A percentile compares a stretch with the other conserved stretches of the same genome.
Conservation (phyloP, 495 filamentous ascomycete genomes). For the Cercophora samala region DNA sequence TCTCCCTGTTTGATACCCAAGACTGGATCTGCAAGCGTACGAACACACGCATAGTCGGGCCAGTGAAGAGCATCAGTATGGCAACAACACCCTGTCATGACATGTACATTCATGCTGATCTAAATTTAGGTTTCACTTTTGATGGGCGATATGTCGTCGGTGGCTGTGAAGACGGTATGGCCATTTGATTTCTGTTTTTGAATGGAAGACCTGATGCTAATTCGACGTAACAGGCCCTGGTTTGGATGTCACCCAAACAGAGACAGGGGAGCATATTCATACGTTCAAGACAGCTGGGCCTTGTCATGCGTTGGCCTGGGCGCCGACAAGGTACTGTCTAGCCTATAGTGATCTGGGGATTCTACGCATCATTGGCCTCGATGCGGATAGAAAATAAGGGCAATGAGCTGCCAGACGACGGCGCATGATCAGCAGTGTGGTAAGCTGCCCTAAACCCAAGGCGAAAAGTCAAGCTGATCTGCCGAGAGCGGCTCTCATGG, state of each 20-base stretch:
- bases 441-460: neutral
- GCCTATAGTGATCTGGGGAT: constrained; percentile 82
- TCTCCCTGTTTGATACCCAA: constrained; percentile 86
- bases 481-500: no score
- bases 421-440: neutral
- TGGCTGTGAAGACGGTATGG: constrained; percentile 74
- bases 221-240: constrained; percentile 43
- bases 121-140: constrained; percentile 64
- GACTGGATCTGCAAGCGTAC: constrained; percentile 89
- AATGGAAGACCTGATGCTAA: constrained; percentile 13
- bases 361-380: constrained; percentile 74
- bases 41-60: constrained; percentile 69
- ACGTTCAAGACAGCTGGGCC: constrained; percentile 66
- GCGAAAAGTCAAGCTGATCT: no score
- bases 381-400: constrained; percentile 40
- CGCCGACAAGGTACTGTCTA: constrained; percentile 82
- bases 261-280: constrained; percentile 82
- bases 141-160: constrained; percentile 86
- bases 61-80: constrained; percentile 73
- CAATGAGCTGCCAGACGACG: neutral
- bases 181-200: constrained; percentile 6
- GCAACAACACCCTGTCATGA: neutral
- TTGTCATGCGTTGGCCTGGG: constrained; percentile 76
- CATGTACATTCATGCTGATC: constrained; percentile 20
- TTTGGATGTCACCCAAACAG: constrained; percentile 74